Conservation (phyloP, 108 stramenopile species). For the Cyclotella cryptica region DNA sequence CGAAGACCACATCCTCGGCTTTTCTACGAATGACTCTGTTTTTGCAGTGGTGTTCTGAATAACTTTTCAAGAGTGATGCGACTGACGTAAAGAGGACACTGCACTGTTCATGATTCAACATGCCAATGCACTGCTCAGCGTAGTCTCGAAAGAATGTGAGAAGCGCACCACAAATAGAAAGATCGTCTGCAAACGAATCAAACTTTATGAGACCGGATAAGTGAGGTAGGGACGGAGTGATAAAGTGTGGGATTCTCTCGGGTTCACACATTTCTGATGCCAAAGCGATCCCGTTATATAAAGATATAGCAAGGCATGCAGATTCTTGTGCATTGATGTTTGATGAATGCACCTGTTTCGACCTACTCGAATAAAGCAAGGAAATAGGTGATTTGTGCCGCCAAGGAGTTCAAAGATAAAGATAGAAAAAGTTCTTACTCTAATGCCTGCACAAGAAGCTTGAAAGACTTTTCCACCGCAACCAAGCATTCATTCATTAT, state of each 20-base stretch:
- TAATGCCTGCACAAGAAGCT: constrained; percentile 68
- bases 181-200: constrained; percentile 68
- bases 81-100: constrained; percentile 71
- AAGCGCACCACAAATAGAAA: constrained; percentile 77
- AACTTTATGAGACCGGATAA: constrained; percentile 80
- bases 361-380: constrained; percentile 28
- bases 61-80: constrained; percentile 71
- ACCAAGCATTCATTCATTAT: constrained; percentile 68
- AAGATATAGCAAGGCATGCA: constrained; percentile 74
- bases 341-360: constrained; percentile 56
- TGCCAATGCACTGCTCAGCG: constrained; percentile 80
- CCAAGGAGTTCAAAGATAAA: neutral
- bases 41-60: constrained; percentile 70
- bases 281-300: constrained; percentile 77
- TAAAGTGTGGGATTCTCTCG: constrained; percentile 78
- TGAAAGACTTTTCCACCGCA: constrained; percentile 70
- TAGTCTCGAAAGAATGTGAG: constrained; percentile 82
- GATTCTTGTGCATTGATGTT: constrained; percentile 75
- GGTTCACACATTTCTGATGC: constrained; percentile 80
- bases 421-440: constrained; percentile 41
- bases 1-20: constrained; percentile 45
- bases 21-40: constrained; percentile 58
- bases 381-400: neutral
- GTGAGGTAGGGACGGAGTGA: constrained; percentile 74
- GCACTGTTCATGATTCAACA: constrained; percentile 71